Percentiles rank a stretch among this genome's conserved stretches.
These are phyloP conservation scores for Boletus coccyginus DNA, from an alignment of 768 basidiomycete genomes.

Conservation along the genomic window DNA sequence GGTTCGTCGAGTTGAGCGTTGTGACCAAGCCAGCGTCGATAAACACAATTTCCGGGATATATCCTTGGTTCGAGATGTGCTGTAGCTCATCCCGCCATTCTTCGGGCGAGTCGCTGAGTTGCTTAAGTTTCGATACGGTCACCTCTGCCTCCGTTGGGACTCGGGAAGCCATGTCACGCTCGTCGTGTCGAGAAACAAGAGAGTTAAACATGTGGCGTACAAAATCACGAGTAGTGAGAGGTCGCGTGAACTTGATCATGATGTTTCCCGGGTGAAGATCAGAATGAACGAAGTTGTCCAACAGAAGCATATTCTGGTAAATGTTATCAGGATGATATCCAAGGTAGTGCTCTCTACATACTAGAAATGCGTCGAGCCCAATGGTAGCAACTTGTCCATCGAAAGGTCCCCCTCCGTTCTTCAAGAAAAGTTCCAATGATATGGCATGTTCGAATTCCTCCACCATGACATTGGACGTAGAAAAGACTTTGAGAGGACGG, in stretches of 20 bases:
- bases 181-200: conserved; percentile 44
- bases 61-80: conserved; percentile 62
- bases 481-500: conserved; percentile 76
- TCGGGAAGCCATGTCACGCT: conserved; percentile 20
- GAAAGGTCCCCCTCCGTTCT: conserved; percentile 89
- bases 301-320: conserved; percentile 88
- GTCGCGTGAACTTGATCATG: conserved; percentile 95
- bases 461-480: conserved; percentile 77
- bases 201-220: conserved; percentile 57
- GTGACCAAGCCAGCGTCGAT: conserved; percentile 97
- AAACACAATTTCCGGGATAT: conserved; percentile 92
- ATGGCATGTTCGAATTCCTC: conserved; percentile 94
- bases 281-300: conserved; percentile 97
- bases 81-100: conserved; percentile 74
- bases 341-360: conserved; percentile 36
- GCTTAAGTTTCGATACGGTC: conserved; percentile 69
- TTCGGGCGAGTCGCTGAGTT: conserved; percentile 52
- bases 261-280: conserved; percentile 94
- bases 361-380: conserved; percentile 93
- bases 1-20: conserved; percentile 75
- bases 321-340: neutral
- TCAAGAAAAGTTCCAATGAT: conserved; percentile 82
- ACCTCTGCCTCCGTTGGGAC: conserved; percentile 46
- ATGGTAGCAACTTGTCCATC: conserved; percentile 88
- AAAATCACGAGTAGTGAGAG: conserved; percentile 64